Conservation (phyloP, 495 filamentous ascomycete genomes). For the Penicillium parvum region DNA sequence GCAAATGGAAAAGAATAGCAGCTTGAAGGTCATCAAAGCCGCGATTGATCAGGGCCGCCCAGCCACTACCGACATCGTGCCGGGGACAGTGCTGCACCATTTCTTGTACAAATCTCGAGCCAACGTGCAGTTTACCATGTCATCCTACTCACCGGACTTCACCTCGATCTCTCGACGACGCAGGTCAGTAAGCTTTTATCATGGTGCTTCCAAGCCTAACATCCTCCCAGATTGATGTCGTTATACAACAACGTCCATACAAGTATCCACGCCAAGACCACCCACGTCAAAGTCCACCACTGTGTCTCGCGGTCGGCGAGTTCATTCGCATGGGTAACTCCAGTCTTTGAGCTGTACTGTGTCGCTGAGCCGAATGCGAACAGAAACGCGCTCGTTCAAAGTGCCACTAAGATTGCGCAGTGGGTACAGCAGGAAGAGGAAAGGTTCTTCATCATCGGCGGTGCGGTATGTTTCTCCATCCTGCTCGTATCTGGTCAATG, state of each 20-base stretch:
- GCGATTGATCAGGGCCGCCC: conserved; percentile 70
- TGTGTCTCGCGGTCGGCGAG: conserved; percentile 66
- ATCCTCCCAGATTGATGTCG: conserved; percentile 58
- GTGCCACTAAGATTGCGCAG: conserved; percentile 78
- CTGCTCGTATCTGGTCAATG: background rate
- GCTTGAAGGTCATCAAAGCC: conserved; percentile 66
- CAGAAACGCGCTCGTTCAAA: conserved; percentile 74
- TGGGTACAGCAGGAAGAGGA: conserved; percentile 93
- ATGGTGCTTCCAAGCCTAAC: background rate
- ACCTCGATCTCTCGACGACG: conserved; percentile 58
- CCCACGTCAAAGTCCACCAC: conserved; percentile 81
- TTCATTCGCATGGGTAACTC: conserved; percentile 85
- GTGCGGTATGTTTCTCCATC: conserved; percentile 55
- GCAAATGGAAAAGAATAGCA: conserved; percentile 70
- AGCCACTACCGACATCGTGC: conserved; percentile 65
- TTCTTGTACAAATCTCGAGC: conserved; percentile 90
- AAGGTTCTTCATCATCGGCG: conserved; percentile 89
- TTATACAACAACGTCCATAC: conserved; percentile 82
- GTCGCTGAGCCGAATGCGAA: conserved; percentile 76
- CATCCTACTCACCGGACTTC: conserved; percentile 72
- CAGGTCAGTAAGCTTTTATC: conserved; percentile 36
- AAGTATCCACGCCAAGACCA: conserved; percentile 75
- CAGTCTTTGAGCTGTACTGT: conserved; percentile 88
- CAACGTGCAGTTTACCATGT: conserved; percentile 95
- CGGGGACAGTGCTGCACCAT: conserved; percentile 75